Evolutionary conservation across 257 asterid species (phyloP), one percentile per base, ranked within the genome.

Genomic region (Penstemon barbatus): DNA sequence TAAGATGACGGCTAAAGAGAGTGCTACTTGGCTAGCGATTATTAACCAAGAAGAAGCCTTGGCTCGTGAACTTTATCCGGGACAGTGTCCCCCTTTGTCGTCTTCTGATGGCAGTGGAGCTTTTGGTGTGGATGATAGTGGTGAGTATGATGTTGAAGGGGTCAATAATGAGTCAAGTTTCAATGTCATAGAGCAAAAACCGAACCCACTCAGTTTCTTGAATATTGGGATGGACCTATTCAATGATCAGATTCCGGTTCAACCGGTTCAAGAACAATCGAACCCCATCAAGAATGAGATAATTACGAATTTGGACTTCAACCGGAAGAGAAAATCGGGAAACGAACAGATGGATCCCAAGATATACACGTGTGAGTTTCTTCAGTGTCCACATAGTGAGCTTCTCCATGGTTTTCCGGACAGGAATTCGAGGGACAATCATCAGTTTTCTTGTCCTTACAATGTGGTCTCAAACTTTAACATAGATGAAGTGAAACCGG

Each of bases 311-410:
- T 74, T 81, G 51, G 85, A 84, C 59, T 80, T 84, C 54, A 77
- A 84, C 0, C 67, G 83, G 76, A 86, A 84, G 76, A 73, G 90
- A 48, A 84, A 80, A 67, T 63, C 74, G 2, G 72, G 44, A 0
- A 63, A 71, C 36, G 86, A 82, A 39, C 54, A 65, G 74, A 74
- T 80, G 79, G 89, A 84, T 65, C 81, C 72, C 48, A 81, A 87
- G 77, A 79, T 85, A 51, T 92, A 79, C 78, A 86, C 92, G 0
- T 92, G 98, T 13, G 89, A 89, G 76, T 80, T 56, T 63, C 86
- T 82, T 48, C 96, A 74, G 36, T 89, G 98, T 54, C 97, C 96
- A 6, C 88, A 86, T 45, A 76, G 79, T 5, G 93, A 91, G 18
- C 72, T 82, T 46, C 82, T 79, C 50, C 86, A 76, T n/a, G 90